These are phyloP conservation scores for Elasticomyces elasticus DNA, from an alignment of 495 filamentous ascomycete genomes.

Conservation along the genomic window DNA sequence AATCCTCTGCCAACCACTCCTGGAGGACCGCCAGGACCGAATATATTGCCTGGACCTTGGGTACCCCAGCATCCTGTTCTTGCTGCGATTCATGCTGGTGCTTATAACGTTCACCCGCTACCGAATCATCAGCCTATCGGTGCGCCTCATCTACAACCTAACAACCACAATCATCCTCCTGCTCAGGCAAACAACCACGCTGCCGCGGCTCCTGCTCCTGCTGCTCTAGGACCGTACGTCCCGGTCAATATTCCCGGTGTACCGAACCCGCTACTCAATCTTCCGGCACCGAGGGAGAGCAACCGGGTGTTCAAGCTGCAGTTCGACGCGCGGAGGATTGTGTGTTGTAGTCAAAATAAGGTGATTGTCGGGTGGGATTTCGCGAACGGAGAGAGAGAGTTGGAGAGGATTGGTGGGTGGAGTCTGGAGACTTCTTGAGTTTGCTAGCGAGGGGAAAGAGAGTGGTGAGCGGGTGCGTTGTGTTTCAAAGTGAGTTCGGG, in stretches of 20 bases:
- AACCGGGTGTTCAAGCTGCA: slow-evolving; percentile 88
- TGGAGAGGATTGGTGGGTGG: slow-evolving; percentile 53
- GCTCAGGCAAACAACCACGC: neutral
- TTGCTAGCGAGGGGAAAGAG: neutral
- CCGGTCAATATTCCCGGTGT: neutral
- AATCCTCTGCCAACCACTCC: neutral
- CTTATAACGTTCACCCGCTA: neutral
- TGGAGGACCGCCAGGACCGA: neutral
- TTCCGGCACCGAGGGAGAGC: slow-evolving; percentile 43
- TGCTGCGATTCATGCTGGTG: too few relatives aligned
- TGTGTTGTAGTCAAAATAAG: slow-evolving; percentile 83
- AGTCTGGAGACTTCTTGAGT: slow-evolving; percentile 18
- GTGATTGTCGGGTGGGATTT: slow-evolving; percentile 98
- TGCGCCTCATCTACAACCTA: neutral
- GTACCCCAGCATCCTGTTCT: neutral
- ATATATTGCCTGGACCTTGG: neutral
- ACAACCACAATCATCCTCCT: neutral
- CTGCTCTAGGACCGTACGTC: neutral
- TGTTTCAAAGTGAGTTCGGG: neutral
- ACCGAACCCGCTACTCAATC: slow-evolving; percentile 6
- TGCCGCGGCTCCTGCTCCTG: neutral
- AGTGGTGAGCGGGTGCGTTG: neutral
- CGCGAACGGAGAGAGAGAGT: slow-evolving; percentile 74
- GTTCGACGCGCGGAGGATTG: slow-evolving; percentile 87
- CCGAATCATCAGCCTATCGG: neutral